Conservation (phyloP, 805 yeast species). For the Wickerhamiella galacta region DNA sequence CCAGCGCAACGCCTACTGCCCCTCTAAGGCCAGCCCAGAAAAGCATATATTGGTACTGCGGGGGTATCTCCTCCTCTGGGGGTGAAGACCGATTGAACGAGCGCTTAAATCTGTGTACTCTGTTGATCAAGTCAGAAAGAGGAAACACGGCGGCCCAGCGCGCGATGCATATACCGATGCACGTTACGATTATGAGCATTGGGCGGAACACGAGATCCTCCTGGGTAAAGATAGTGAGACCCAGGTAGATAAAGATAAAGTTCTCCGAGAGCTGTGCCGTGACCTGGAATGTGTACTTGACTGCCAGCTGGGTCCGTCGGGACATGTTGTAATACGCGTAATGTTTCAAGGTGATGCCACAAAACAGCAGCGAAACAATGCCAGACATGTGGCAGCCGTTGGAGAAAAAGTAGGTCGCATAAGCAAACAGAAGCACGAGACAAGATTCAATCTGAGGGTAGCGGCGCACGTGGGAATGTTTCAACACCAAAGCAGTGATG, state of each 20-base stretch:
- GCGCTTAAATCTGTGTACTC: constrained; percentile 43
- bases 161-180: constrained; percentile 79
- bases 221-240: constrained; percentile 87
- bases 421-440: constrained; percentile 73
- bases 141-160: constrained; percentile 98
- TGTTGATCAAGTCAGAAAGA: constrained; percentile 65
- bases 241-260: constrained; percentile 88
- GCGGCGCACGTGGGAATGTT: constrained; percentile 83
- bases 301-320: constrained; percentile 88
- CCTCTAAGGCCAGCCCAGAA: constrained; percentile 99
- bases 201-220: constrained; percentile 94
- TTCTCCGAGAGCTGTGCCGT: constrained; percentile 92
- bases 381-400: constrained; percentile 99
- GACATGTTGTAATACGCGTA: constrained; percentile 97
- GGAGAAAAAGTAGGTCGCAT: constrained; percentile 91
- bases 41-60: constrained; percentile 94
- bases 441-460: constrained; percentile 97
- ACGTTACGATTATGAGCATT: constrained; percentile 73
- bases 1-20: constrained; percentile 97
- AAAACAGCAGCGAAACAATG: constrained; percentile 80
- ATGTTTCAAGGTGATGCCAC: constrained; percentile 93
- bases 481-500: constrained; percentile 71
- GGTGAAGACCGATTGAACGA: no score
- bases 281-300: constrained; percentile 85
- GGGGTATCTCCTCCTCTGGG: constrained; percentile 77